Evolutionary conservation across 2,329 filamentous ascomycete genomes (phyloP), one percentile per base, ranked within the genome.

Genomic region (Trichoderma sp.): DNA sequence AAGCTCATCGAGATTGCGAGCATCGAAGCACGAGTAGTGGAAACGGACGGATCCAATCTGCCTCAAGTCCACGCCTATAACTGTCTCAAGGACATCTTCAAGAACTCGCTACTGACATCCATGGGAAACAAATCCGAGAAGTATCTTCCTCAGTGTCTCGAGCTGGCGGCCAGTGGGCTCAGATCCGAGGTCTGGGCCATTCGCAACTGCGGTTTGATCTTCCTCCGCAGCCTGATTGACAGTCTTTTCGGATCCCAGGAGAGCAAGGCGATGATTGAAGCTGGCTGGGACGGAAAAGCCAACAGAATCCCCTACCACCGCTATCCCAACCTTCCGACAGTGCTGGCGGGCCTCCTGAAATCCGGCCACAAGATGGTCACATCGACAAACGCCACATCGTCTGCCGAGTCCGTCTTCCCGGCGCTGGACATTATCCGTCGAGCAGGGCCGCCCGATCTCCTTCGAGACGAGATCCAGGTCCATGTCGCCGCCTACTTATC

Each of bases 1-100:
- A 85, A 87, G 41, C 81, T 93, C 5, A 83, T 86, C 66, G 74
- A 76, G 3, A 87, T 91, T 61, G 86, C 88, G 6, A 76, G 80
- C 26, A 76, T 79, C 24, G 81, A 85, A 57, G 84, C 84, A 3
- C 78, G 74, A 10, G 80, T 83, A 48, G 80, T 82, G 0, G 82
- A 86, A 66, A 86, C 84, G 0, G 86, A 89, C 65, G 86, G 83
- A 34, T 84, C 84, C 2, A 89, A 90, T 47, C 79, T 98, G 5
- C 90, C 93, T 0, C 94, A 99, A 76, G 95, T 99, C 0, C 95
- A 99, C 75, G 93, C 95, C 0, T 85, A 97, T 73, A 99, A 99
- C 74, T 97, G 91, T 67, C 80, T 99, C 65, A 95, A 95, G 73
- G 93, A 96, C 69, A 89, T 97, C 2, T 95, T 97, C 76, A 94